These are phyloP conservation scores for Phytophthora pinifolia DNA, from an alignment of 352 stramenopile genomes.

Conservation along the genomic window DNA sequence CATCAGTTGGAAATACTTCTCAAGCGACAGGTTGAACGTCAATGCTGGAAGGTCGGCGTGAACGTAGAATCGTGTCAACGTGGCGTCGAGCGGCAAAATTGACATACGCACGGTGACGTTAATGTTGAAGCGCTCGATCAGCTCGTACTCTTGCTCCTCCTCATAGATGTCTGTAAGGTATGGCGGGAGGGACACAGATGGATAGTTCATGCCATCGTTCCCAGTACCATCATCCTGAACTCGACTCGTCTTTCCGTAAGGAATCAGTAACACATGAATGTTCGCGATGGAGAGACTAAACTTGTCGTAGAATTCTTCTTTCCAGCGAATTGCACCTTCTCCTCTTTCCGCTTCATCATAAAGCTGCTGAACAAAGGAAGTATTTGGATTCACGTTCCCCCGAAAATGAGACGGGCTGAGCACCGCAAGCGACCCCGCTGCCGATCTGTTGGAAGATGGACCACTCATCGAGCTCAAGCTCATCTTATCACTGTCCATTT, in stretches of 20 bases:
- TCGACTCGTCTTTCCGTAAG: conserved; percentile 53
- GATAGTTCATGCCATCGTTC: conserved; percentile 29
- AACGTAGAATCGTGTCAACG: conserved; percentile 79
- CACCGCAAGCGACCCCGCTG: conserved; percentile 41
- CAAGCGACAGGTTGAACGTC: conserved; percentile 83
- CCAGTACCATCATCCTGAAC: conserved; percentile 23
- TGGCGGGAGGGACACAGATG: conserved; percentile 41
- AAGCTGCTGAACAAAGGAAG: conserved; percentile 83
- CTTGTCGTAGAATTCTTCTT: conserved; percentile 92
- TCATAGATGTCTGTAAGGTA: conserved; percentile 47
- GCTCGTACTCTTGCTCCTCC: conserved; percentile 67
- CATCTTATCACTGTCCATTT: conserved; percentile 61
- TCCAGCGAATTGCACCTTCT: conserved; percentile 85
- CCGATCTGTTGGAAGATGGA: conserved; percentile 30
- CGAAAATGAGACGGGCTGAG: conserved; percentile 37
- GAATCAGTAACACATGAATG: conserved; percentile 80
- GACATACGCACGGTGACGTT: conserved; percentile 86
- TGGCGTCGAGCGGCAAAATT: conserved; percentile 82
- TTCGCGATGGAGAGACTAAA: conserved; percentile 85
- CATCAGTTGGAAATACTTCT: conserved; percentile 81
- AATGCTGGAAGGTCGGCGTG: conserved; percentile 81
- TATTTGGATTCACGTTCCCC: conserved; percentile 41
- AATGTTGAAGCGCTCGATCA: conserved; percentile 87
- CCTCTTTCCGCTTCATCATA: conserved; percentile 86
- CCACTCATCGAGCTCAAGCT: conserved; percentile 33